A percentile compares a stretch with the other conserved stretches of the same genome.
Conservation (phyloP, 1,284 basidiomycete species). For the Pascua guehoae region DNA sequence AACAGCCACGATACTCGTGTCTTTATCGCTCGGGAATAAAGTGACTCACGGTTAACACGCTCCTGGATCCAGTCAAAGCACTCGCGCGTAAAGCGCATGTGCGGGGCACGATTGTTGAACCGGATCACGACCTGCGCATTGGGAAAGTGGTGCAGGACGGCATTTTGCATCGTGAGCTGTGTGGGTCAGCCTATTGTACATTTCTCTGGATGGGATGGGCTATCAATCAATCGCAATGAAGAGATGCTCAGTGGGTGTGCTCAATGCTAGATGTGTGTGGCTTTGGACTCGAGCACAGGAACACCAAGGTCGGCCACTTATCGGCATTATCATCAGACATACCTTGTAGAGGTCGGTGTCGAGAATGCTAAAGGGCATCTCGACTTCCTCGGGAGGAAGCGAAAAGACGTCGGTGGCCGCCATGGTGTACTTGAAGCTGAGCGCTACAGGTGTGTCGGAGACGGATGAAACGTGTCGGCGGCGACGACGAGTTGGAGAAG, state of each 20-base stretch:
- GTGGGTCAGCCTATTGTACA: background rate
- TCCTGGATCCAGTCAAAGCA: constrained; percentile 66
- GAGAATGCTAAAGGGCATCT: constrained; percentile 64
- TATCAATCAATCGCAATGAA: background rate
- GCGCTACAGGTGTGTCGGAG: no score
- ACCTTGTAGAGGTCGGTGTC: constrained; percentile 98
- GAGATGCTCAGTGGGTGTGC: no score
- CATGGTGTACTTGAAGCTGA: background rate
- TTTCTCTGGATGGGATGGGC: background rate
- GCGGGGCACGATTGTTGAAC: constrained; percentile 78
- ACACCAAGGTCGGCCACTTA: background rate
- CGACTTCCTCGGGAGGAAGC: constrained; percentile 22
- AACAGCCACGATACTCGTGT: no score
- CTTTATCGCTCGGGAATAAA: no score
- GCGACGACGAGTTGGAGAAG: no score
- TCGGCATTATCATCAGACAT: background rate
- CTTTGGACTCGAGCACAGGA: no score
- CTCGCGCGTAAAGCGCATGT: constrained; percentile 66
- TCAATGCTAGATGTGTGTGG: no score
- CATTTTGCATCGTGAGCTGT: constrained; percentile 96
- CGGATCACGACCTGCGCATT: constrained; percentile 60
- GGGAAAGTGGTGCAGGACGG: constrained; percentile 77
- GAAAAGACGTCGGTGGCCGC: constrained; percentile 4
- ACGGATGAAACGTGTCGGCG: no score
- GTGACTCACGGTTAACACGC: constrained; percentile 63